A percentile compares a stretch with the other conserved stretches of the same genome.
phyloP scores from a whole-genome alignment of 129 eudicot genomes.

The Saposhnikovia divaricata region DNA sequence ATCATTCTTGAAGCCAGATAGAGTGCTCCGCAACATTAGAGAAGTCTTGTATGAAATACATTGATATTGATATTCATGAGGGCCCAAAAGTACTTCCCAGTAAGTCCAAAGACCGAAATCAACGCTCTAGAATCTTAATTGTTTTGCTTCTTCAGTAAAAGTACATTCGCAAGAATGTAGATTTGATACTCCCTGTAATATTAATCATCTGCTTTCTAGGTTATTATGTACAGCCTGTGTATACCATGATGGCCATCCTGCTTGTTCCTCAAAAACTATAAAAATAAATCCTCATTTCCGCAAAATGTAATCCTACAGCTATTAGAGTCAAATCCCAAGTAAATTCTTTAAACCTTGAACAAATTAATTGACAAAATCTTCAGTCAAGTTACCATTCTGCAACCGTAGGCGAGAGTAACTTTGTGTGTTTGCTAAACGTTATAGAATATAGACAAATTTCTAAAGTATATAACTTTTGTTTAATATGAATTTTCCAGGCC shows the following conservation, averaged over 20 bases:
- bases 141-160: background rate
- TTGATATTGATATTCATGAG: background rate
- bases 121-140: background rate
- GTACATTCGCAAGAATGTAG: background rate
- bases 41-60: background rate
- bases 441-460: background rate
- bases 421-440: background rate
- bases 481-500: background rate
- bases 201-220: background rate
- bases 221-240: background rate
- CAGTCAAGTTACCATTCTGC: background rate
- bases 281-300: background rate
- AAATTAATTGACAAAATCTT: background rate
- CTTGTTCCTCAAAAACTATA: background rate
- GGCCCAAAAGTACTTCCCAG: background rate
- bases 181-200: background rate
- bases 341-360: background rate
- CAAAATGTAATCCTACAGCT: background rate
- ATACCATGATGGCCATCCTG: background rate
- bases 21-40: background rate
- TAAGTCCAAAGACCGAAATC: background rate
- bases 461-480: background rate
- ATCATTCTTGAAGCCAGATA: background rate
- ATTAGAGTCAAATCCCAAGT: background rate
- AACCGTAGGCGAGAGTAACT: background rate